Evolutionary conservation across 2,329 filamentous ascomycete genomes (phyloP), one percentile per base, ranked within the genome.

Genomic region (Pseudogymnoascus sp.): DNA sequence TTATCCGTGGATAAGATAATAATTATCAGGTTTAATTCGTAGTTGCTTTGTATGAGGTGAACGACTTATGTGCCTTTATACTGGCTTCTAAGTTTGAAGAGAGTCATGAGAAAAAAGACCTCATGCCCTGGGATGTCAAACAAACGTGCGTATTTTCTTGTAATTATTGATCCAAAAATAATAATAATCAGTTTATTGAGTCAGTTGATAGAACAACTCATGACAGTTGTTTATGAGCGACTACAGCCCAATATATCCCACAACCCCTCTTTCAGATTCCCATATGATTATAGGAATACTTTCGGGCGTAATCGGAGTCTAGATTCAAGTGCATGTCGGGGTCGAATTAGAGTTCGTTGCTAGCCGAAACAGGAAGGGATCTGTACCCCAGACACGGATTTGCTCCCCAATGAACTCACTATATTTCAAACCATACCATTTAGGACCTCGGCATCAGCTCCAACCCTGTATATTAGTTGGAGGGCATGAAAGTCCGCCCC

Each of bases 301-400:
- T 53, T 56, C 50, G 50, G 50, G 50, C 50, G 33, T 56, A 56
- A 56, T 56, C 50, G 50, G 50, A 56, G 50, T 56, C 50, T 56
- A 33, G 50, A 56, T 56, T 56, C 50, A 56, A 33, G 50, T 56
- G 50, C 50, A 22, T 56, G 28, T 56, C 28, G 28, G 50, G 28
- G 50, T 56, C 28, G 50, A 56, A 56, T 56, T 56, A 56, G 28
- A 56, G 50, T 56, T 56, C 28, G 28, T 56, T 12, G 28, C 50
- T 56, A 56, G 50, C 50, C 50, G n/a, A 56, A 56, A 33, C 28
- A 2, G 50, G 50, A 56, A 56, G 50, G 50, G 50, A 56, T 56
- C 50, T 19, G 50, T 56, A 56, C 50, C 50, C 50, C 50, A 56
- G 50, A 56, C 50, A 8, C 50, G 50, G 28, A 33, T 56, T n/a